Evolutionary conservation across 352 stramenopile species (phyloP), one percentile per base, ranked within the genome.

Genomic region (Phytophthora europaea): DNA sequence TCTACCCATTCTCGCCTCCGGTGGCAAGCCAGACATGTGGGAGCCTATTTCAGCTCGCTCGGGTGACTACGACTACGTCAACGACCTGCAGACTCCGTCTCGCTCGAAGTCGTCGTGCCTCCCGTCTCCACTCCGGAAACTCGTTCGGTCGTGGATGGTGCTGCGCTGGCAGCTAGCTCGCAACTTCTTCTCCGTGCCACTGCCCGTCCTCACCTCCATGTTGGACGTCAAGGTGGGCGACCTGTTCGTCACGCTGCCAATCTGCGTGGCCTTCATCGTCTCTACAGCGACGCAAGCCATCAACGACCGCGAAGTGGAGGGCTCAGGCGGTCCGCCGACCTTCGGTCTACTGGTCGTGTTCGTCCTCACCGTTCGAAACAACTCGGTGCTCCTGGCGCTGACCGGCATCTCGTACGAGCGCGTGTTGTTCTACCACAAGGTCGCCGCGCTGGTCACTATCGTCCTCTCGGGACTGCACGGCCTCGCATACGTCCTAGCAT

Each of bases 341-440:
- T 55, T 84, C 53, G 69, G 72, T 9, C 65, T 90, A 36, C 48
- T 83, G 16, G 5, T 86, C 20, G 70, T 82, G 4, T 86, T 89
- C 58, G 62, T 77, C 6, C 59, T 90, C 0, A 69, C 79, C 0
- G 67, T 90, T 4, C 79, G 83, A 45, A 87, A 88, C 76, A 89
- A 90, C 55, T 79, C 76, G 28, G 62, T 81, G 28, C 71, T 90
- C 15, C 61, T 86, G n/a, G 36, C 53, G 6, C 26, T 80, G 34
- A 88, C 79, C 4, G 83, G 80, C 2, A 70, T 90, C 18, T 77
- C 83, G 3, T 90, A 85, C 58, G 83, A 90, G 47, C 81, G 83
- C 4, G 77, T 65, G 53, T 52, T 90, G 18, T 75, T 86, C 18
- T 89, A 89, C 68, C 83, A 89, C 73, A 87, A 85, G 52, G 38